Evolutionary conservation across 1,284 basidiomycete species (phyloP).

Genomic region (Cerioporus squamosus): DNA sequence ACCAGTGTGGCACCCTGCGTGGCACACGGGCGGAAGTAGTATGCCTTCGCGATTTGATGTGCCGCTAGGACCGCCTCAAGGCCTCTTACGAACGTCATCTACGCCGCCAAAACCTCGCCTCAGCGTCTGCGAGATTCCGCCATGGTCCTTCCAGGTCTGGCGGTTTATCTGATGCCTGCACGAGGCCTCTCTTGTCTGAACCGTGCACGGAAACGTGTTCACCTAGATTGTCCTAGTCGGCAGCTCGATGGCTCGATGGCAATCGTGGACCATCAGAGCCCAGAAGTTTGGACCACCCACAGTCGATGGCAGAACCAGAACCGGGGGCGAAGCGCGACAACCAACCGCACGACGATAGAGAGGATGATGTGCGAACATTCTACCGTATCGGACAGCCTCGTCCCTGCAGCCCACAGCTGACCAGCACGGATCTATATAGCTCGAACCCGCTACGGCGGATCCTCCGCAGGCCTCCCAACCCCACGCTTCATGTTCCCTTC

Average conservation of each 20-base stretch:
- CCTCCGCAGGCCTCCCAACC: neutral
- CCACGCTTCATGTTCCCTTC: neutral
- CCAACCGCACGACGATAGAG: conserved; percentile 2
- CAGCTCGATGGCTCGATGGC: neutral
- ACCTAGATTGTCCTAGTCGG: neutral
- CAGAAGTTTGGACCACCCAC: neutral
- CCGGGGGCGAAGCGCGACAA: neutral
- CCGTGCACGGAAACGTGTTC: neutral
- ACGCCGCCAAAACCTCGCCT: neutral
- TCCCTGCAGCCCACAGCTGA: neutral
- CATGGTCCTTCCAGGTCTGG: neutral
- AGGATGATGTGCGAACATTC: conserved; percentile 13
- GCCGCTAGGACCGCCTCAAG: neutral
- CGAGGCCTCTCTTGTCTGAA: neutral
- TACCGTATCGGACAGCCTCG: neutral
- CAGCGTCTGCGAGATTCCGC: neutral
- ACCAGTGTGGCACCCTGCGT: too few species aligned
- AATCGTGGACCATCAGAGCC: conserved; percentile 5
- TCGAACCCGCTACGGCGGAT: neutral
- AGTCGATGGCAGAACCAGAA: conserved; percentile 7
- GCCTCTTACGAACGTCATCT: neutral
- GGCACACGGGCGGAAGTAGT: neutral
- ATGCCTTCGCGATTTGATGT: neutral
- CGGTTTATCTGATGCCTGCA: neutral
- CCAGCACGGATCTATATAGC: conserved; percentile 12